Evolutionary conservation across 805 yeast genomes (phyloP).

Genomic region (Metschnikowia shivogae): DNA sequence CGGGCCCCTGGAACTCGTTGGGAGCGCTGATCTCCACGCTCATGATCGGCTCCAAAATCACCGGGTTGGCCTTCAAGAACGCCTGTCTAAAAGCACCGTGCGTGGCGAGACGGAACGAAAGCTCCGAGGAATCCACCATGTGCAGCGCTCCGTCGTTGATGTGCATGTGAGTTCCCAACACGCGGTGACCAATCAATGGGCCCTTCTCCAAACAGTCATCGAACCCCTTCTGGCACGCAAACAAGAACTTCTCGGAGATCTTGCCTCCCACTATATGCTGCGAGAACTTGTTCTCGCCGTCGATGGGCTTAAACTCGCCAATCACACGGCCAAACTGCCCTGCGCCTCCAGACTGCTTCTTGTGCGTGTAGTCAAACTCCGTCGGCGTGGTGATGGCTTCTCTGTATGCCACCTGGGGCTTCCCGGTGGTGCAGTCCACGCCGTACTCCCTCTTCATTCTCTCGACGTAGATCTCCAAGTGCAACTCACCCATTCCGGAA

Average conservation of each 20-base stretch:
- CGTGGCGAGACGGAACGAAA: conserved; percentile 92
- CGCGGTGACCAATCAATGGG: conserved; percentile 92
- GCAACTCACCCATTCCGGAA: conserved; percentile 98
- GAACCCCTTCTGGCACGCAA: conserved; percentile 94
- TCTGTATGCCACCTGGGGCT: conserved; percentile 97
- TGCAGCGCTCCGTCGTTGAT: conserved; percentile 97
- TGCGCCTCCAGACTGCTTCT: conserved; percentile 98
- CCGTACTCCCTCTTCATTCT: conserved; percentile 97
- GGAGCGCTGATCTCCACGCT: conserved; percentile 91
- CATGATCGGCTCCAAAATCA: conserved; percentile 95
- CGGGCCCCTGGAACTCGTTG: conserved; percentile 89
- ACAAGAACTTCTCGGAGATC: conserved; percentile 89
- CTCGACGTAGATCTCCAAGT: conserved; percentile 95
- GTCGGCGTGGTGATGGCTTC: conserved; percentile 77
- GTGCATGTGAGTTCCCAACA: conserved; percentile 87
- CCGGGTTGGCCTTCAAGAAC: conserved; percentile 78
- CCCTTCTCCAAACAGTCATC: conserved; percentile 95
- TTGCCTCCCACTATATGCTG: conserved; percentile 95
- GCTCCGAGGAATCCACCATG: conserved; percentile 94
- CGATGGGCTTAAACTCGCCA: conserved; percentile 68
- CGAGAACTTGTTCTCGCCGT: conserved; percentile 69
- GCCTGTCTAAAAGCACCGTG: conserved; percentile 89
- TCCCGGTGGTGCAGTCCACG: conserved; percentile 92
- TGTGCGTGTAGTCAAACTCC: conserved; percentile 88
- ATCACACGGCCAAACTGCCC: conserved; percentile 98